Conservation (phyloP, 805 yeast genomes). For the Maudiozyma barnettii region DNA sequence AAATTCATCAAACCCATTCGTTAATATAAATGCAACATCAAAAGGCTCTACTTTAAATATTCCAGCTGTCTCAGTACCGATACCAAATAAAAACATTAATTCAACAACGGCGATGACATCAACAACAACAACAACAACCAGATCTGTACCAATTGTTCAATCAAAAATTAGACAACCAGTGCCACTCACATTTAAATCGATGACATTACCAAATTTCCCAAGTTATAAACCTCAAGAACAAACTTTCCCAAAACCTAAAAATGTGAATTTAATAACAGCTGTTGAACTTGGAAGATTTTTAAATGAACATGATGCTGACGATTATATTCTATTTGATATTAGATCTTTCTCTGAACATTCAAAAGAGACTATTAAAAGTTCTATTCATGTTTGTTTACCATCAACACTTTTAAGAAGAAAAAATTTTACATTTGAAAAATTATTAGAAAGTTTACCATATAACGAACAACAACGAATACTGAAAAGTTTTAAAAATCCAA, state of each 20-base stretch:
- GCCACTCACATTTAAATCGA: slow-evolving; percentile 1
- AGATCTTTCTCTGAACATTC: slow-evolving; percentile 72
- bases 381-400: slow-evolving; percentile 78
- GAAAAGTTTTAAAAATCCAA: slow-evolving; percentile 6
- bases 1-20: not conserved
- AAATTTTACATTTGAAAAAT: slow-evolving; percentile 55
- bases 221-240: slow-evolving; percentile 19
- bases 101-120: not conserved
- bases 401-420: slow-evolving; percentile 76
- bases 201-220: slow-evolving; percentile 4
- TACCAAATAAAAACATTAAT: not conserved
- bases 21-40: not conserved
- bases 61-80: not conserved
- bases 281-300: slow-evolving; percentile 13
- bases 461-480: slow-evolving; percentile 31
- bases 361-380: slow-evolving; percentile 43
- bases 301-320: not conserved
- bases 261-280: slow-evolving; percentile 13
- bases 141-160: not conserved
- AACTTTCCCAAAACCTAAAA: slow-evolving; percentile 17
- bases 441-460: slow-evolving; percentile 50
- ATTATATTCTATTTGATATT: slow-evolving; percentile 40
- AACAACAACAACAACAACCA: not conserved
- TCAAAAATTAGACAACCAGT: not conserved
- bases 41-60: slow-evolving; percentile 24